Percentiles rank a stretch among this genome's conserved stretches.
Conservation (phyloP, 371 early-diverging fungal genomes). For the Blakeslea trispora region DNA sequence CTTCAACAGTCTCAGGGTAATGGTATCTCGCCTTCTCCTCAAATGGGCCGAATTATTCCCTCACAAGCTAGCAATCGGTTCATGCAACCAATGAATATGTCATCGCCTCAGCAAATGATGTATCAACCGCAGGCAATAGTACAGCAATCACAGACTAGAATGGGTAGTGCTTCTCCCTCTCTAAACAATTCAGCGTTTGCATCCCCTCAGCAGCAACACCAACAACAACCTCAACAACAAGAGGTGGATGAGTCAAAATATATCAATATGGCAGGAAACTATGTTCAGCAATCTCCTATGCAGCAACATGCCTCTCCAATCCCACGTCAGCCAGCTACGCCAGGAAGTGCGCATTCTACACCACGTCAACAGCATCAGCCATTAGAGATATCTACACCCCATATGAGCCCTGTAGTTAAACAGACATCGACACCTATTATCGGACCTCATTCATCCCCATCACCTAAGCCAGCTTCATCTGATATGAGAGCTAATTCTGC, state of each 20-base stretch:
- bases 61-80: constrained; percentile 41
- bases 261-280: constrained; percentile 10
- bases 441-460: constrained; percentile 11
- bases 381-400: constrained; percentile 17
- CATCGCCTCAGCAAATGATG: constrained; percentile 26
- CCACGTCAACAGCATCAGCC: constrained; percentile 43
- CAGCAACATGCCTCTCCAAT: constrained; percentile 30
- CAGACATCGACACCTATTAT: constrained; percentile 4
- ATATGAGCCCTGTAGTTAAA: constrained; percentile 14
- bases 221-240: constrained; percentile 6
- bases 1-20: constrained; percentile 28
- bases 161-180: constrained; percentile 23
- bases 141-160: constrained; percentile 14
- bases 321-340: constrained; percentile 37
- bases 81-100: constrained; percentile 30
- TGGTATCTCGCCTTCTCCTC: constrained; percentile 32
- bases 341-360: constrained; percentile 39
- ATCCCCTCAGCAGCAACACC: constrained; percentile 25
- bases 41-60: constrained; percentile 42
- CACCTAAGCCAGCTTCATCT: constrained; percentile 15
- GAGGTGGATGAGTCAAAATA: not conserved
- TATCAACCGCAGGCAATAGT: constrained; percentile 8
- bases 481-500: not conserved
- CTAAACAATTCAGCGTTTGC: constrained; percentile 23
- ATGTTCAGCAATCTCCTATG: constrained; percentile 35